Evolutionary conservation across 2,329 filamentous ascomycete species (phyloP).

Genomic region (Cryoendolithus antarcticus): DNA sequence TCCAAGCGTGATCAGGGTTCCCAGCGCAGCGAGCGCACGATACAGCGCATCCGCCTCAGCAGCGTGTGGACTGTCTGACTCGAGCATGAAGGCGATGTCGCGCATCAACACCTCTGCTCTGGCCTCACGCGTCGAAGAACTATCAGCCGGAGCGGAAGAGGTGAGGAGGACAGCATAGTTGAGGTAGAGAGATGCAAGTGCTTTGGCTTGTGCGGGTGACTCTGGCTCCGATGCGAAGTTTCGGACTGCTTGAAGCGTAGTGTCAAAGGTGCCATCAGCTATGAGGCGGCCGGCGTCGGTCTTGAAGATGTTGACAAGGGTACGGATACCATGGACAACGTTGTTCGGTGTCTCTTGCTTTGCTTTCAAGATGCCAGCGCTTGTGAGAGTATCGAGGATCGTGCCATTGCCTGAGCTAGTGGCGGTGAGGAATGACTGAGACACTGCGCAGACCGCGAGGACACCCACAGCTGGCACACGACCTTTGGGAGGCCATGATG

Average conservation of each 20-base stretch:
- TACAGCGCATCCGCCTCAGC: conserved; percentile 75
- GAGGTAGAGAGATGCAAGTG: conserved; percentile 68
- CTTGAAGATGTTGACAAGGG: conserved; percentile 72
- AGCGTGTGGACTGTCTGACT: conserved; percentile 33
- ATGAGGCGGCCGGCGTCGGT: conserved; percentile 54
- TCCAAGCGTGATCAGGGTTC: conserved; percentile 59
- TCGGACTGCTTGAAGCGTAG: conserved; percentile 51
- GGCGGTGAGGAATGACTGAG: conserved; percentile 52
- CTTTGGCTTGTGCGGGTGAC: conserved; percentile 59
- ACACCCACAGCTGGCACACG: conserved; percentile 78
- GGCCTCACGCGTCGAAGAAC: conserved; percentile 18
- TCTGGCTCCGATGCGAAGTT: conserved; percentile 44
- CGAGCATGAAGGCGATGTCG: conserved; percentile 19
- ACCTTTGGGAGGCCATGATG: conserved; percentile 67
- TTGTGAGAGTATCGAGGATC: conserved; percentile 49
- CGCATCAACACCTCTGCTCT: conserved; percentile 20
- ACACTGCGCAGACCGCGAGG: conserved; percentile 66
- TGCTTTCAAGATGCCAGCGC: conserved; percentile 44
- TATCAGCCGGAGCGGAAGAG: conserved; percentile 14
- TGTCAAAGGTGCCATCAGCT: conserved; percentile 46
- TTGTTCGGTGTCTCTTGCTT: conserved; percentile 57
- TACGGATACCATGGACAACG: conserved; percentile 73
- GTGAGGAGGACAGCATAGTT: conserved; percentile 70
- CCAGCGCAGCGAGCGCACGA: conserved; percentile 67
- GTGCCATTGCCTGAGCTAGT: conserved; percentile 40